Conservation (phyloP, 192 early-diverging fungal genomes). For the Podila verticillata region DNA sequence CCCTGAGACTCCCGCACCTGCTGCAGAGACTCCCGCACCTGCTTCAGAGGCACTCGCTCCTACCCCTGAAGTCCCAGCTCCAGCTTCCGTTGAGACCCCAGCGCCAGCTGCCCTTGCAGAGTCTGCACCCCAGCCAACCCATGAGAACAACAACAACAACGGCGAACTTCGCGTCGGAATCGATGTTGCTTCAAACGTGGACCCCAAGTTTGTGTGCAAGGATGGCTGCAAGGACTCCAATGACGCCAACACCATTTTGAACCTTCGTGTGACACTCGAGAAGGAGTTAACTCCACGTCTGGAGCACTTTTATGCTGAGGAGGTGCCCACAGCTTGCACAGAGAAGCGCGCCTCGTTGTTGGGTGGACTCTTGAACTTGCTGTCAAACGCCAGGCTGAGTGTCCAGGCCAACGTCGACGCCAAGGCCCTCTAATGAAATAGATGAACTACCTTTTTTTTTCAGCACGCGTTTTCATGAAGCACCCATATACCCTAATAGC, state of each 20-base stretch:
- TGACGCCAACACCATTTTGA: background rate
- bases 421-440: background rate
- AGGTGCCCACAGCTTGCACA: constrained; percentile 7
- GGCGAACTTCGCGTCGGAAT: background rate
- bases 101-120: background rate
- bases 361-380: constrained; percentile 1
- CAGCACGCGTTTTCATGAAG: too few species aligned
- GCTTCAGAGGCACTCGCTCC: background rate
- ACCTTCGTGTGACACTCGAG: constrained; percentile 1
- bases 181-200: background rate
- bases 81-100: background rate
- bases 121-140: background rate
- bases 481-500: too few species aligned
- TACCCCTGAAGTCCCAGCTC: background rate
- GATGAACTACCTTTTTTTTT: background rate
- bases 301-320: background rate
- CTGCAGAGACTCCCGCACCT: background rate
- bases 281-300: constrained; percentile 6
- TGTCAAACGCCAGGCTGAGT: background rate
- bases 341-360: constrained; percentile 9
- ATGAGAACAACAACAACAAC: background rate
- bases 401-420: background rate
- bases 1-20: background rate
- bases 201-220: constrained; percentile 10
- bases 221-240: constrained; percentile 4